Evolutionary conservation across 352 stramenopile genomes (phyloP).

Genomic region (Elongisporangium undulatum): DNA sequence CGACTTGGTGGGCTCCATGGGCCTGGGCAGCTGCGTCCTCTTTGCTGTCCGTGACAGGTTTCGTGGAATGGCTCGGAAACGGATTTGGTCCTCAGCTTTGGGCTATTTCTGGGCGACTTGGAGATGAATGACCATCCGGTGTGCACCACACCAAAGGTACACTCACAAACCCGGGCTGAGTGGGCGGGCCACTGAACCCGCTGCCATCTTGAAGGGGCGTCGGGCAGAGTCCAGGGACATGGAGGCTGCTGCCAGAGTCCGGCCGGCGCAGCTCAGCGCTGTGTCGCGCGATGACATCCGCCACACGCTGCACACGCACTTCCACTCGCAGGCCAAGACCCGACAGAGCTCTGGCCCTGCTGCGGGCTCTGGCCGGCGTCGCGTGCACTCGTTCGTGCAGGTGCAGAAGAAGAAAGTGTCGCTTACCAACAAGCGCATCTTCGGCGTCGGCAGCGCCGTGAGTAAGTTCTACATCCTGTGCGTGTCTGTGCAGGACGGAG

Average conservation of each 20-base stretch:
- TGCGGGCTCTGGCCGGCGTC: conserved; percentile 15
- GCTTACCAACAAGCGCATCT: conserved; percentile 50
- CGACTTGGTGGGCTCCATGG: no score
- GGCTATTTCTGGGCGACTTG: no score
- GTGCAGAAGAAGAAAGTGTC: conserved; percentile 62
- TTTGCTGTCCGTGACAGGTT: no score
- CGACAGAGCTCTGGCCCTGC: conserved; percentile 8
- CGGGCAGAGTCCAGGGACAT: conserved; percentile 1
- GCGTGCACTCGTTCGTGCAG: conserved; percentile 55
- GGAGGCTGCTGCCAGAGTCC: conserved; percentile 9
- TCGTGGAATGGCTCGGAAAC: no score
- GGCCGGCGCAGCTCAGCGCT: conserved; percentile 15
- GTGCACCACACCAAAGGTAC: no score
- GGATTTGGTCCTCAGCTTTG: no score
- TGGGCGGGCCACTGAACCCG: no score
- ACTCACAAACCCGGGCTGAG: no score
- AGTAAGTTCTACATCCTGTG: conserved; percentile 68
- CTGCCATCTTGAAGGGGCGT: background rate
- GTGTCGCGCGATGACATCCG: conserved; percentile 59
- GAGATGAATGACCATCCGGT: no score
- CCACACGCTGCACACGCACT: conserved; percentile 63
- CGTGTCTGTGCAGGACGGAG: conserved; percentile 45
- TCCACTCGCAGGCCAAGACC: conserved; percentile 31
- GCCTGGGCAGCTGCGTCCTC: no score
- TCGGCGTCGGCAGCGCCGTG: conserved; percentile 20